Evolutionary conservation across 768 basidiomycete genomes (phyloP), one percentile per base, ranked within the genome.

Genomic region (Amanita pallidorosea): DNA sequence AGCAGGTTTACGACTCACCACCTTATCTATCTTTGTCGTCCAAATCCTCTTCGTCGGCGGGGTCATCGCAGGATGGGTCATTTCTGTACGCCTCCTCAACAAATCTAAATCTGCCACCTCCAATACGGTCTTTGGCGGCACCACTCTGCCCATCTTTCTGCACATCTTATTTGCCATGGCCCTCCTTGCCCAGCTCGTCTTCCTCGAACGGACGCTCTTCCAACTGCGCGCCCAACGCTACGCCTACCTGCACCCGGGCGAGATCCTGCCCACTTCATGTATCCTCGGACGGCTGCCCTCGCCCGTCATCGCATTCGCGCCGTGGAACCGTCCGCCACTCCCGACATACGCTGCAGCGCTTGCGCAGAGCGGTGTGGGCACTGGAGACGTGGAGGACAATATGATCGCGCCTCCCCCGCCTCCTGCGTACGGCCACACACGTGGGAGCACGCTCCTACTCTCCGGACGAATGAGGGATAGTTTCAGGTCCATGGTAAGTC

Each of bases 351-450:
- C 81, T 4, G 80, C 83, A 17, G 76, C 79, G 2, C 67, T 88
- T n/a, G 75, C 77, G 7, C 74, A 83, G 55, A 79, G 77, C 60
- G 83, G 84, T 12, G 72, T 69, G 12, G 83, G 81, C 33, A 86
- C 85, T 4, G 85, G 84, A 37, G 85, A 87, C 61, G 83, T 84
- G 23, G 85, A 87, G 56, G 84, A 85, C 61, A 69, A 77, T 58
- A 61, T 75, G 34, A 87, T 85, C 52, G 84, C 83, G 3, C 73
- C 70, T 17, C 72, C 79, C 4, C 84, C 85, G 1, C 85, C 85
- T 6, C 85, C 85, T 8, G 81, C 82, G n/a, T 87, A 87, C 61
- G 85, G 85, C 20, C 74, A 84, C 56, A 83, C 81, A 17, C 74
- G 84, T 44, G 83, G 82, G 33, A 84, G 81, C 65, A 82, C 72